Percentiles rank a stretch among this genome's conserved stretches.
Conservation (phyloP, 306 rosid genomes). For the Prunus salicina region DNA sequence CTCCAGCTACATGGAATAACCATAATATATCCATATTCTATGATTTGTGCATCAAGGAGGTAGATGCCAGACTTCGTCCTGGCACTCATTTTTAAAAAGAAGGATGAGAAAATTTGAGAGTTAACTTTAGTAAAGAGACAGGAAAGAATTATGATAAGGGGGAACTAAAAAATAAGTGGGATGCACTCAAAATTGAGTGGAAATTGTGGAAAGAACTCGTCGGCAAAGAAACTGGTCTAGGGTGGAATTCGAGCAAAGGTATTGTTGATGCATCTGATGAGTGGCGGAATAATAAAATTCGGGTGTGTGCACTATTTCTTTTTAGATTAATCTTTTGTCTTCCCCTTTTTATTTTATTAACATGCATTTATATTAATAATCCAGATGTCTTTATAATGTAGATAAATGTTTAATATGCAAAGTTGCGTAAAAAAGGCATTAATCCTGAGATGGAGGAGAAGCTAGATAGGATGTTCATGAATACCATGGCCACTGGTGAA, state of each 20-base stretch:
- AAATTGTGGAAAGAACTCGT: conserved; percentile 11
- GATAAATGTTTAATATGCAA: neutral
- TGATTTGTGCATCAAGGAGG: too few species aligned
- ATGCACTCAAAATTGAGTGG: neutral
- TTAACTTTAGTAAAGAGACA: too few species aligned
- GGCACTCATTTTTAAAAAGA: too few species aligned
- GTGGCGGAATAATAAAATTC: conserved; percentile 7
- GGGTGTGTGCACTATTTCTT: neutral
- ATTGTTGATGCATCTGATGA: conserved; percentile 3
- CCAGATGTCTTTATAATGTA: too few species aligned
- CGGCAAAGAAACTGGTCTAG: conserved; percentile 2
- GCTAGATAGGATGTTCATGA: neutral
- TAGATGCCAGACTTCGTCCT: too few species aligned
- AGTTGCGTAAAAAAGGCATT: neutral
- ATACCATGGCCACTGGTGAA: neutral
- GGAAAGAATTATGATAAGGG: neutral
- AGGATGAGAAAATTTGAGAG: too few species aligned
- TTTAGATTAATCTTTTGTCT: neutral
- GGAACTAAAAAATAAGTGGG: conserved; percentile 1
- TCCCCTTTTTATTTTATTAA: neutral
- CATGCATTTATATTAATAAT: neutral
- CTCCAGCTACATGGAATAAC: too few species aligned
- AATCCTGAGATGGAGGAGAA: neutral
- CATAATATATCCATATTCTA: too few species aligned
- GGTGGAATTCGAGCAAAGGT: neutral